These are phyloP conservation scores for Colletotrichum sansevieriae DNA, from an alignment of 2,329 filamentous ascomycete species.

Conservation along the genomic window DNA sequence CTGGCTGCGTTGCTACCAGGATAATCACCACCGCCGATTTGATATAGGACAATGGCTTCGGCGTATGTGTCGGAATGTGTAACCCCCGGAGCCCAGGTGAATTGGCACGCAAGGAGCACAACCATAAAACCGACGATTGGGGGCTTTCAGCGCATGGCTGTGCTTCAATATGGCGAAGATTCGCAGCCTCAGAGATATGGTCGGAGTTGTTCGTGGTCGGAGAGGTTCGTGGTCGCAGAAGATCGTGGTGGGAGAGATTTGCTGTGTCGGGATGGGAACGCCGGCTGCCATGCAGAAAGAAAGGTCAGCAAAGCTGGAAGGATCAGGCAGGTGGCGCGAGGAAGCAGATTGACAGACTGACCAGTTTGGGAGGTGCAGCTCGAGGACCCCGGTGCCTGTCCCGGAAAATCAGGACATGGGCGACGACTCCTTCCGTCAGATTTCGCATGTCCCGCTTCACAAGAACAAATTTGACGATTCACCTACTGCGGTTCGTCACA, in stretches of 20 bases:
- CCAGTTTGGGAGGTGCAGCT: slow-evolving; percentile 2
- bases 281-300: not conserved
- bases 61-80: not conserved
- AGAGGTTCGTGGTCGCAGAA: not conserved
- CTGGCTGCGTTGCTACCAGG: not conserved
- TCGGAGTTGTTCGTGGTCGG: not conserved
- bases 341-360: not conserved
- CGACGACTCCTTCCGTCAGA: not conserved
- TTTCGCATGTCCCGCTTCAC: not conserved
- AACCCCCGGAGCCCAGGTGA: not conserved
- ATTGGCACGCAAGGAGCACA: not conserved
- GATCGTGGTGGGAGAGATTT: not conserved
- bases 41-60: not conserved
- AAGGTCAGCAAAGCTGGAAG: not conserved
- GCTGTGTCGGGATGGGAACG: not conserved
- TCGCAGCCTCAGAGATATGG: not conserved
- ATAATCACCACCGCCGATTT: not conserved
- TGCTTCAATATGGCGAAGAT: not conserved
- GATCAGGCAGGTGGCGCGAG: not conserved
- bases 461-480: not conserved
- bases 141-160: not conserved
- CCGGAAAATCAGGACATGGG: not conserved
- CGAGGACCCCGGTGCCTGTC: not conserved
- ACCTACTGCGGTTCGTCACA: not conserved
- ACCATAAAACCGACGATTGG: not conserved